Base-by-base conservation (phyloP, 192 early-diverging fungal genomes). In the Podila verticillata region DNA sequence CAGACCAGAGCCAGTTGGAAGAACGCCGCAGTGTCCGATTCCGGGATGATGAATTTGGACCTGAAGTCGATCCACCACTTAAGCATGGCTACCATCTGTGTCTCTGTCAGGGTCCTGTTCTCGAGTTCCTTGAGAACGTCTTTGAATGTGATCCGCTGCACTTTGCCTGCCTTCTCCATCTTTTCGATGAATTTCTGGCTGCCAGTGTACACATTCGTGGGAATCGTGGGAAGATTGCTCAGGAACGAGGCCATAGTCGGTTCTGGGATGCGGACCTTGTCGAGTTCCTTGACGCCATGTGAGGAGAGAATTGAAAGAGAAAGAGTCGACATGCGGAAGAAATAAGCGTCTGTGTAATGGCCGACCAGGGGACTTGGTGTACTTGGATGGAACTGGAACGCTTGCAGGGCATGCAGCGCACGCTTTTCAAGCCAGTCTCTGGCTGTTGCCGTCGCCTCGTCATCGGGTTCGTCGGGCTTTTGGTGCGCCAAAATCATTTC, bases 1-100 rank as follows among this genome's bases (percentile, higher is more conserved):
- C 79, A 73, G 29, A 93, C 70, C 8, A 90, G 60, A 0, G 88
- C 86, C 20, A 83, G 57, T 26, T 84, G 78, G 47, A 91, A 70
- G 47, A 94, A 84, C 30, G 80, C 75, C 60, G 58, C 72, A 59
- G 31, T 63, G 19, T 70, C 83, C 4, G 63, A n/a, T 5, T 68
- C 48, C 5, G 85, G 71, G 26, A 89, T 72, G 3, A 72, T 65
- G 3, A 85, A 66, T 13, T 58, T 69, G 19, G 69, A 68, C 7
- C 73, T 69, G 69, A 84, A 90, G 20, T 74, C 78, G 15, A 92
- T 84, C 92, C 91, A 95, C 96, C 96, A 97, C 68, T 88, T 86
- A 70, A 97, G 73, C 56, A 93, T 84, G 0, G 87, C 87, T 0
- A 91, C 74, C 77, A 91, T 87, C 73, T 97, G 93, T 2, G 69